These are phyloP conservation scores for Cytospora piceicola DNA, from an alignment of 2,329 filamentous ascomycete species.

Conservation along the genomic window DNA sequence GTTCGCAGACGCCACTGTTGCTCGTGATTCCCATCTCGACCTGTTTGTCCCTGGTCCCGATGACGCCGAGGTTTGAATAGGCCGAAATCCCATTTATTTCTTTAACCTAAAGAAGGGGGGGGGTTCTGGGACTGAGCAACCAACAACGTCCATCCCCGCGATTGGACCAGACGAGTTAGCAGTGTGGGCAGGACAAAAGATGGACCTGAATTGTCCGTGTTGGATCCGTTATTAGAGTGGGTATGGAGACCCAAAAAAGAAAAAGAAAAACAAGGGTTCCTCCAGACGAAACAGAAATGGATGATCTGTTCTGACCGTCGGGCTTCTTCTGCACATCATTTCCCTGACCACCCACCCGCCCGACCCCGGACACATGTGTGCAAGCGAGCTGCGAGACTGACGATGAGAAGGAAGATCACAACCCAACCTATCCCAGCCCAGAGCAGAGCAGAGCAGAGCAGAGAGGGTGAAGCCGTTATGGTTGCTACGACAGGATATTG, in stretches of 20 bases:
- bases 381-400: slow-evolving; percentile 5
- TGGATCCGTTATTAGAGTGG: slow-evolving; percentile 12
- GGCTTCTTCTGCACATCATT: slow-evolving; percentile 18
- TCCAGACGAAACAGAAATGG: slow-evolving; percentile 12
- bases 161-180: background rate
- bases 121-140: slow-evolving; percentile 10
- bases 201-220: slow-evolving; percentile 23
- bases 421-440: background rate
- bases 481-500: background rate
- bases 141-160: slow-evolving; percentile 28
- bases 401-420: slow-evolving; percentile 1
- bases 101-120: too few species aligned
- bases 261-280: background rate
- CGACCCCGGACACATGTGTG: slow-evolving; percentile 1
- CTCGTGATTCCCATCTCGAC: slow-evolving; percentile 8
- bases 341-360: background rate
- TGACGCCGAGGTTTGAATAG: slow-evolving; percentile 21
- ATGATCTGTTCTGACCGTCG: slow-evolving; percentile 19
- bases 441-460: too few species aligned
- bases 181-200: background rate
- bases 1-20: slow-evolving; percentile 18
- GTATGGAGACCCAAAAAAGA: background rate
- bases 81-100: slow-evolving; percentile 24
- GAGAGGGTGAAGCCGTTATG: background rate
- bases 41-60: slow-evolving; percentile 21